phyloP scores from a whole-genome alignment of 208 protist genomes.

The Porcisia hertigi region DNA sequence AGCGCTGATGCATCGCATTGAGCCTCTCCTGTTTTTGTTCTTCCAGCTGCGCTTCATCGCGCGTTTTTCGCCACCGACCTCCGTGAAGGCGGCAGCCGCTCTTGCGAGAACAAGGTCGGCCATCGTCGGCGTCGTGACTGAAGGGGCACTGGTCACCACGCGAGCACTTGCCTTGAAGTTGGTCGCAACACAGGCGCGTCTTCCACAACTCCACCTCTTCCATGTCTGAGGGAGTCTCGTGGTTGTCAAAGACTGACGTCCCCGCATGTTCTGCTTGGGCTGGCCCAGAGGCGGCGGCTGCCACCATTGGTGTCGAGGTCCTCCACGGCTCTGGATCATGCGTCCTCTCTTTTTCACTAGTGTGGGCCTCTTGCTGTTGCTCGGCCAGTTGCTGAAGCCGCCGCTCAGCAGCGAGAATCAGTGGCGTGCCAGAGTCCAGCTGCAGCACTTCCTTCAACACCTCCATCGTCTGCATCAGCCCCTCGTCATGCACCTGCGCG shows the following conservation, averaged over 20 bases:
- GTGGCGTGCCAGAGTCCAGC: conserved; percentile 60
- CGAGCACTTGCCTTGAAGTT: conserved; percentile 47
- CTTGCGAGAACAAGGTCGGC: conserved; percentile 70
- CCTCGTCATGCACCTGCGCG: conserved; percentile 61
- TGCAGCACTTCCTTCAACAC: conserved; percentile 78
- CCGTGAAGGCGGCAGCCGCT: conserved; percentile 58
- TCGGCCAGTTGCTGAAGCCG: conserved; percentile 37
- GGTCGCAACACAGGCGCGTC: conserved; percentile 70
- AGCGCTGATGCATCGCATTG: conserved; percentile 14
- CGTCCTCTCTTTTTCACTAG: not conserved
- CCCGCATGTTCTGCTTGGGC: not conserved
- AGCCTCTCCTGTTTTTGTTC: conserved; percentile 11
- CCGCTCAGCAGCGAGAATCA: conserved; percentile 76
- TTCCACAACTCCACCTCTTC: conserved; percentile 65
- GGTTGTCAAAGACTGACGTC: not conserved
- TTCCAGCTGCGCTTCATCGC: conserved; percentile 26
- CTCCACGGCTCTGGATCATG: not conserved
- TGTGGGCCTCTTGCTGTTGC: conserved; percentile 1
- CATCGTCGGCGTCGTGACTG: conserved; percentile 73
- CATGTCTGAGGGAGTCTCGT: conserved; percentile 9
- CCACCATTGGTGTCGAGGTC: not conserved
- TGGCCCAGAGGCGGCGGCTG: not conserved
- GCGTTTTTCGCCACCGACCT: conserved; percentile 52
- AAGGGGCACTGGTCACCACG: conserved; percentile 52
- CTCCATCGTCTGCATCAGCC: conserved; percentile 63